These are phyloP conservation scores for Hermanozyma aechmeae DNA, from an alignment of 805 yeast species.

Conservation along the genomic window DNA sequence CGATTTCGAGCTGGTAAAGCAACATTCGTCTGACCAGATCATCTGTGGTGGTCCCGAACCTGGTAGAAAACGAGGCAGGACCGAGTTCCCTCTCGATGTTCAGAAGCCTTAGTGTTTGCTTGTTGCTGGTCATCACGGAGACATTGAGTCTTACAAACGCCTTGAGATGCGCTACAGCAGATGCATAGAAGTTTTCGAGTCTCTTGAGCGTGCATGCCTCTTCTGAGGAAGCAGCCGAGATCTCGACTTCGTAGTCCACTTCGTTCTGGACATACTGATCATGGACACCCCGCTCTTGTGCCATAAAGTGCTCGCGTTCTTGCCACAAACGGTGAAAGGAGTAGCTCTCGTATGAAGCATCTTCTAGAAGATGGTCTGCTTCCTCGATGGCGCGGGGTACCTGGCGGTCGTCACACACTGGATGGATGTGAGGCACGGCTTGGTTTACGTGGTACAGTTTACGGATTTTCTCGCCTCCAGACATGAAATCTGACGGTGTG, in stretches of 20 bases:
- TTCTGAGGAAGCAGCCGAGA: too few relatives aligned
- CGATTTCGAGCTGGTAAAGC: slow-evolving; percentile 41
- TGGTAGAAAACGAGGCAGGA: slow-evolving; percentile 18
- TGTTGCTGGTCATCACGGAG: slow-evolving; percentile 51
- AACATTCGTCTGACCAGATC: slow-evolving; percentile 13
- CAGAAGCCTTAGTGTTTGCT: slow-evolving; percentile 25
- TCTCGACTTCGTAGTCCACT: slow-evolving; percentile 24
- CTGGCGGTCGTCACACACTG: slow-evolving; percentile 4
- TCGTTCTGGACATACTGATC: slow-evolving; percentile 12
- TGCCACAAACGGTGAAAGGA: slow-evolving; percentile 63
- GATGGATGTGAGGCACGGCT: slow-evolving; percentile 54
- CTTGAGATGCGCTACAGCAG: slow-evolving; percentile 45
- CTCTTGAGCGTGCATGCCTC: slow-evolving; percentile 44
- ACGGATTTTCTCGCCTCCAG: slow-evolving; percentile 41
- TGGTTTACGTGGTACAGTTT: slow-evolving; percentile 57
- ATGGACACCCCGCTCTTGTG: slow-evolving; percentile 54
- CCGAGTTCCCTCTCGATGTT: slow-evolving; percentile 28
- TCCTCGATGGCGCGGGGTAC: slow-evolving; percentile 74
- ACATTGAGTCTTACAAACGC: slow-evolving; percentile 57
- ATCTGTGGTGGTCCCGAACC: slow-evolving; percentile 3
- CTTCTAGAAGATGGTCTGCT: slow-evolving; percentile 60
- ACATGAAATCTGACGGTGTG: slow-evolving; percentile 34
- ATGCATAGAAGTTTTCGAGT: slow-evolving; percentile 52
- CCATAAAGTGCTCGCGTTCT: slow-evolving; percentile 62
- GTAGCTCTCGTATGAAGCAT: slow-evolving; percentile 56